Base-by-base conservation (phyloP, 2,329 filamentous ascomycete genomes). In the Lasiodiplodia sp. region DNA sequence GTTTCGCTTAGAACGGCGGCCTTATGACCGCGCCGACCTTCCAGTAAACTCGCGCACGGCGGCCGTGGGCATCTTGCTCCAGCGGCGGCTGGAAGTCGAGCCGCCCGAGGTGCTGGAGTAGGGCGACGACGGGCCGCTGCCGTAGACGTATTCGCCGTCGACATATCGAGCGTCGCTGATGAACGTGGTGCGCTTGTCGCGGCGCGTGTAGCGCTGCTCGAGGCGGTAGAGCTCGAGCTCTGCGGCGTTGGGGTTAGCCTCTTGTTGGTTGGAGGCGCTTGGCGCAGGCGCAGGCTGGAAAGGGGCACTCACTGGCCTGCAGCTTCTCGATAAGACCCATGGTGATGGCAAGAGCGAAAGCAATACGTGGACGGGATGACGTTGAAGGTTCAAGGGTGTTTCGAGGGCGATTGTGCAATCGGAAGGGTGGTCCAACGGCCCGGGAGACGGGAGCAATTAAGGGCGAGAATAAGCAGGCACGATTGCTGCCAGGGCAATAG, bases 131-230 rank as follows among this genome's bases (percentile, higher is more conserved):
- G 71, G 64, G 65, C 34, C 23, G 40, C 58, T 34, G 63, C 79
- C 79, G 86, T 94, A 96, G 79, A 97, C 86, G 83, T 97, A 97
- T 84, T 97, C 95, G 81, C 94, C 96, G 79, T 98, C 93, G 72
- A 97, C 92, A 81, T 98, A 98, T 79, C 92, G 87, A 37, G 94
- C 95, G 76, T 93, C 94, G 77, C 92, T 94, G 77, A 92, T 90
- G 80, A 97, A 97, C 70, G 92, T 96, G 67, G 90, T 94, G 79
- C 95, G 93, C 74, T 95, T 92, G 76, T 95, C 93, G 79, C 93
- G 91, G 76, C 92, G 92, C 64, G 94, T 96, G 85, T 98, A 98
- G 75, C 93, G 91, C 84, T 97, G 91, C 84, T 98, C 95, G 73
- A 98, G 90, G 62, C 94, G 92, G 86, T 97, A 96, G 77, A 98